phyloP scores from a whole-genome alignment of 2,329 filamentous ascomycete genomes.

The Diaporthe citri region DNA sequence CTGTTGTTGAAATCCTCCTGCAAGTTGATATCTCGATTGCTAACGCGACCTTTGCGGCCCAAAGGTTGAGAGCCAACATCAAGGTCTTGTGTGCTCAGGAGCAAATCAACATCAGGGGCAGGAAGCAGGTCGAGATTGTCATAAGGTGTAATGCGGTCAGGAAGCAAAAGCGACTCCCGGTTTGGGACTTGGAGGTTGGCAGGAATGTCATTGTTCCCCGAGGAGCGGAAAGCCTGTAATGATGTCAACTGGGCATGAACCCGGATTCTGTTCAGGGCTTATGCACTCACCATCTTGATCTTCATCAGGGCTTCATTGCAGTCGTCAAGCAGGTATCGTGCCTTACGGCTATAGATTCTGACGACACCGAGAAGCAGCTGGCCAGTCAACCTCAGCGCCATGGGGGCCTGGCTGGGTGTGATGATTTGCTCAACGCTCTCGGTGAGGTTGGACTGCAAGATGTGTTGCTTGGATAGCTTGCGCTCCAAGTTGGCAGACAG shows the following conservation, averaged over 20 bases:
- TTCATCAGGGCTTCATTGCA: conserved; percentile 98
- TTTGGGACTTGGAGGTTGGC: conserved; percentile 83
- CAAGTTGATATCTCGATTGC: conserved; percentile 75
- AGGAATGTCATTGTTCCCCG: conserved; percentile 95
- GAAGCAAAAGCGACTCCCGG: conserved; percentile 87
- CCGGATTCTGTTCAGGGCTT: neutral
- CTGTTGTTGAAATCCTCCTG: conserved; percentile 80
- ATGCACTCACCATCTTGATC: conserved; percentile 88
- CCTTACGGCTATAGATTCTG: conserved; percentile 97
- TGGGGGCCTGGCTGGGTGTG: conserved; percentile 89
- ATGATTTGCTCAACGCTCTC: conserved; percentile 97
- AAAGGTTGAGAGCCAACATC: conserved; percentile 60
- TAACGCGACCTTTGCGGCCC: conserved; percentile 69
- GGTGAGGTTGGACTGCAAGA: conserved; percentile 93
- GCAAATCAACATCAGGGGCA: conserved; percentile 87
- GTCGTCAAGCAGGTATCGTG: conserved; percentile 94
- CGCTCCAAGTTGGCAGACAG: conserved; percentile 97
- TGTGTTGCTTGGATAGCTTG: conserved; percentile 97
- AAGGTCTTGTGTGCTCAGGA: conserved; percentile 75
- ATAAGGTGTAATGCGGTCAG: conserved; percentile 92
- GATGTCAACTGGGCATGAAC: conserved; percentile 49
- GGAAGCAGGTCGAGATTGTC: conserved; percentile 84
- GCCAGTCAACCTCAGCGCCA: conserved; percentile 93
- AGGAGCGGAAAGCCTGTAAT: conserved; percentile 87
- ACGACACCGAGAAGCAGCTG: conserved; percentile 96